Base-by-base conservation (phyloP, 768 basidiomycete species). In the Dioszegia hungarica region DNA sequence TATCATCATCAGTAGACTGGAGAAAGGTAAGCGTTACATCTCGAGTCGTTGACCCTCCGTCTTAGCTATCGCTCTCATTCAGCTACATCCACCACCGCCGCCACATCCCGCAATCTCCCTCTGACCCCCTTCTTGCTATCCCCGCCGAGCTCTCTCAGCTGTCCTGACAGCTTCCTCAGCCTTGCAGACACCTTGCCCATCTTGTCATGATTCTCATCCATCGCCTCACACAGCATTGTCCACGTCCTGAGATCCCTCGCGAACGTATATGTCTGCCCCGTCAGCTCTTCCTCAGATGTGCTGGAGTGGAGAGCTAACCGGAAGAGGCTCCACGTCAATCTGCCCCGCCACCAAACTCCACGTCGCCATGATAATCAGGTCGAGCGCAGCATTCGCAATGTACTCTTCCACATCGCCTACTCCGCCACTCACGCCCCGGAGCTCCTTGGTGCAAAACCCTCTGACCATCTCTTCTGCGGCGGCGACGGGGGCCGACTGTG, bases 371-470 rank as follows among this genome's bases (percentile, higher is more conserved):
- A 94, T 80, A 22, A 92, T 71, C 39, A 93, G 77, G 72, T 97
- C 92, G 14, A 84, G 83, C 1, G 88, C 87, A 2, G 92, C 92
- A 76, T 98, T 98, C 1, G 90, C 86, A 27, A 95, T 81, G 64
- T 93, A 98, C 69, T 94, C 92, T 65, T 91, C 90, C 24, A 94
- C 79, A 0, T 86, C 80, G 8, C 88, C 88, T 39, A 95, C 41
- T 82, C 84, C 24, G 84, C 88, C 73, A 85, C 87, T 17, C 84
- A 73, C 66, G 5, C 68, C 70, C 28, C 66, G 86, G 4, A 98
- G 78, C 67, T 92, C 89, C 62, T 83, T 86, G 0, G 90, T 91
- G 3, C 92, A 87, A 76, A 95, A 95, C 57, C 83, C 85, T 54
- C 88, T 79, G 20, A 97, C 86, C n/a, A 86, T 83, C 22, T 82